Base-by-base conservation (phyloP, 2,329 filamentous ascomycete species). In the Trichoderma koningii region DNA sequence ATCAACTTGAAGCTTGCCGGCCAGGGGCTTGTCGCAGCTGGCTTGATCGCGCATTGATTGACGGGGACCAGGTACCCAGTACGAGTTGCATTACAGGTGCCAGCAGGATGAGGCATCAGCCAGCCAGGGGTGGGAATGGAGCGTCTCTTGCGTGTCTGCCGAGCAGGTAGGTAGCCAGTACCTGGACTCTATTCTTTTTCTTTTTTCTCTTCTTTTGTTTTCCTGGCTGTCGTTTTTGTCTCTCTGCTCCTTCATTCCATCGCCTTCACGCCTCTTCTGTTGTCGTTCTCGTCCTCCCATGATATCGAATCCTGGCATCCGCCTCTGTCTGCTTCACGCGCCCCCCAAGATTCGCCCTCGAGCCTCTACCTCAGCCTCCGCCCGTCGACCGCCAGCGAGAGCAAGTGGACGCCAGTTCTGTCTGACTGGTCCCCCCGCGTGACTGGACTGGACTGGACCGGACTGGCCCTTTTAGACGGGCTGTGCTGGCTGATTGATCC, bases 51-150 rank as follows among this genome's bases (percentile, higher is more conserved):
- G 19, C 59, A 63, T 60, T n/a, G 42, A 45, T 45, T 9, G 17
- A 45, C 30, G 10, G 34, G 34, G 12, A 23, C 34, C 34, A 38
- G 34, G 34, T 38, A 38, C 34, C 34, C 34, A 38, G 34, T 38
- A 38, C 34, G 12, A 38, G 59, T 41, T 26, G 53, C 45, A 55
- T 63, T 55, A 48, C 47, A 48, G 30, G 53, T 62, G 52, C 34
- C 48, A 63, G 59, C 41, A 63, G 52, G 52, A 55, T 53, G 50
- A 53, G 50, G 59, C 59, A 62, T 62, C 45, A 63, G 59, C 59
- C 59, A 63, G 21, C 21, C 21, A 23, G 21, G 21, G 59, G 59
- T 50, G 53, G 45, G 57, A 23, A 61, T 21, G 19, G 59, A 38
- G 41, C 41, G 59, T 63, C 53, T 63, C 59, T 55, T 55, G 50